Base-by-base conservation (phyloP, 805 yeast genomes). In the Zygosaccharomyces pseudorouxii region DNA sequence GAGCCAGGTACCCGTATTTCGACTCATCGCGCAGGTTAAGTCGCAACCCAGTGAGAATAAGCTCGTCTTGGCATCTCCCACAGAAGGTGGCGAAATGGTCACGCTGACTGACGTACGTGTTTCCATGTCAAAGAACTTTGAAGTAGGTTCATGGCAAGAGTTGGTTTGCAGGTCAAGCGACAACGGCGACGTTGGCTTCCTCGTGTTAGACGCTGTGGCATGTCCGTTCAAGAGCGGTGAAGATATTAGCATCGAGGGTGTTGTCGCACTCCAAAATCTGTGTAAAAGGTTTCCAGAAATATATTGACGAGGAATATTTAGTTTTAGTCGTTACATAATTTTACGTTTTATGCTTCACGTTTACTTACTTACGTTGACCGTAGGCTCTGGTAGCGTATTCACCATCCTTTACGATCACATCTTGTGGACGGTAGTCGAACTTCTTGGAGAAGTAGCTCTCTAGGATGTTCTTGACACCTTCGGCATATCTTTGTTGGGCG, bases 401-500 rank as follows among this genome's bases (percentile, higher is more conserved):
- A 50, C 89, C 89, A 56, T 80, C 73, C 52, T 76, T 33, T 3
- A 33, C 37, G 9, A 33, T 33, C 20, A 33, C 37, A 16, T 33
- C 37, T 14, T 33, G 37, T 33, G 37, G 37, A 33, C 37, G 37
- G 37, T 33, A 33, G 37, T 33, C 37, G 37, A 33, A 33, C 8
- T 33, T 33, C 20, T 33, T 33, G 18, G 41, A 45, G 69, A 86
- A 79, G 71, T 78, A 85, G 28, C 80, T 74, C 48, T 75, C 72
- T 66, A 86, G 75, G 59, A 86, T 84, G 55, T 71, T 71, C 71
- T 80, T 77, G 33, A 81, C 81, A 45, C 95, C 95, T 20, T 67
- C 68, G n/a, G 92, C 79, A 59, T 86, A 86, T 61, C 93, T 75
- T 38, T 73, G 71, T 71, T 86, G 93, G 35, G 95, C 92, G 64